Base-by-base conservation (phyloP, 1,284 basidiomycete species). In the Ganoderma resinaceum region DNA sequence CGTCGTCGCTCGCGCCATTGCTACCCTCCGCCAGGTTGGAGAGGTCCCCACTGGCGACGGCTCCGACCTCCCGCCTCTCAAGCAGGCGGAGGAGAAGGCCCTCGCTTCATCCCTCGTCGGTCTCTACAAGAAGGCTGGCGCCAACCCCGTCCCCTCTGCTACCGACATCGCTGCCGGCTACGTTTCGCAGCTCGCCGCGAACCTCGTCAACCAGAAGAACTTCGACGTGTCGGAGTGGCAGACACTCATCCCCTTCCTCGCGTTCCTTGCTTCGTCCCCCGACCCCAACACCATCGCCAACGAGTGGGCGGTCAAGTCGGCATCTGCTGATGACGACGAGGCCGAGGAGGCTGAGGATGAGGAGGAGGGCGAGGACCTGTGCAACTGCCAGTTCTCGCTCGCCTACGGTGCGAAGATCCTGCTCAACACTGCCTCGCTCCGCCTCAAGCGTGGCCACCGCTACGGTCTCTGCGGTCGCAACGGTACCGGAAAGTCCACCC, bases 371-470 rank as follows among this genome's bases (percentile, higher is more conserved):
- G 97, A 98, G 83, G 95, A 97, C 80, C 89, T 98, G 78, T 98
- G 96, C 88, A 97, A 98, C 88, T 97, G 94, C 89, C 95, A 96
- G 82, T 98, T 97, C 89, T 97, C 95, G 68, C 89, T 98, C 71
- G 97, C 97, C 70, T 98, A 98, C 81, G 97, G 96, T 92, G 96
- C 96, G 80, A 98, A 98, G 90, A 98, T 98, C 78, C 83, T 98
- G 77, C 91, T 98, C 80, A 98, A 98, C 88, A 97, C 96, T 65
- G 96, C 97, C 73, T 93, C 87, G 73, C 94, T 98, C 81, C 95
- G 96, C 80, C 92, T 98, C 81, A 98, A 98, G 90, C 96, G 97
- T 85, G 97, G 96, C 70, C 95, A 98, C 87, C 96, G 97, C 80
- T 98, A 98, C 83, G 96, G 96, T 91, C 92, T 98, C 61, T 97